Evolutionary conservation across 2,329 filamentous ascomycete genomes (phyloP), one percentile per base, ranked within the genome.

Genomic region (Capronia coronata): DNA sequence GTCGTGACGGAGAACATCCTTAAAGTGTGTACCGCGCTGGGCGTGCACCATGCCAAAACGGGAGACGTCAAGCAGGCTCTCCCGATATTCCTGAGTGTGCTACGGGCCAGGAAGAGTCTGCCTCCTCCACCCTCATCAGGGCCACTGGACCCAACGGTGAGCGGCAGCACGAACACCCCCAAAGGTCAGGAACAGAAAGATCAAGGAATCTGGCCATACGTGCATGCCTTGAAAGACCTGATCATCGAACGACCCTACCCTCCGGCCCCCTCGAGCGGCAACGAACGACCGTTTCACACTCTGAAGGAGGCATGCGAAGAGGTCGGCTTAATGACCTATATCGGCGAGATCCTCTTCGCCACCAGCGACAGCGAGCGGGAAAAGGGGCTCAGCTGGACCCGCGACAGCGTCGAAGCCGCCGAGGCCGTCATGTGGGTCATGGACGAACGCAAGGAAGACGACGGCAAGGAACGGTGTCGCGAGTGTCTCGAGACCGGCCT

Each of bases 261-360:
- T 0, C 67, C 80, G 0, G 77, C 86, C 0, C 85, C 83, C 0
- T 72, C 79, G 0, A 82, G 86, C 42, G 90, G 90, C 46, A 79
- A 84, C 40, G 69, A 78, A 2, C 75, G 83, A 0, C 80, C 90
- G 0, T 68, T 75, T 49, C 83, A 87, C 40, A 79, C 78, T 48
- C 64, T 80, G 8, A 72, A 76, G 22, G 80, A 86, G 57, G 76
- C 78, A 30, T 96, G 90, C 67, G 84, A 93, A 58, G 90, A 96
- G 67, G 88, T 89, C 2, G 87, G 81, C 0, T 70, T 96, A 11
- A 89, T 88, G 74, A 77, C 89, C 19, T 93, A 95, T 67, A 91
- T 97, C 55, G 91, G 91, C 51, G 91, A 97, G 70, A 94, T 97
- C 44, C 76, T 97, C 25, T 96, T 86, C 66, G 79, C 87, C 0